Evolutionary conservation across 768 basidiomycete species (phyloP), one percentile per base, ranked within the genome.

Genomic region (Kondoa subrosea): DNA sequence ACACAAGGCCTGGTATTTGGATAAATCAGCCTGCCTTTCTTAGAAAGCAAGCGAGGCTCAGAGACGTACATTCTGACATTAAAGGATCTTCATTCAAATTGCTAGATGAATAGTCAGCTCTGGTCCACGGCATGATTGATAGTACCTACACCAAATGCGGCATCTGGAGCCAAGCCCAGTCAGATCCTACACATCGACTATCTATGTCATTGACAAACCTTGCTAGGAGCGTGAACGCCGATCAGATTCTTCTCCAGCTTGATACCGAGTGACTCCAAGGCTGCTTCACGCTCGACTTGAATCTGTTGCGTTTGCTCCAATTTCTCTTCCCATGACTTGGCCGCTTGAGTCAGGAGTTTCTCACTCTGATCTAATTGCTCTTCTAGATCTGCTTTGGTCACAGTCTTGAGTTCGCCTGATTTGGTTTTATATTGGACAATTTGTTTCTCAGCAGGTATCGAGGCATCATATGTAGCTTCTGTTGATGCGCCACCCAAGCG

Each of bases 151-250:
- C 89, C 71, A 95, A 80, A 80, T 92, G 90, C 2, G 91, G 89
- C 85, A 88, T 91, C 88, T n/a, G n/a, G n/a, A n/a, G n/a, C n/a
- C n/a, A n/a, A n/a, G n/a, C n/a, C n/a, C n/a, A n/a, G n/a, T n/a
- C n/a, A n/a, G n/a, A n/a, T n/a, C n/a, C n/a, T n/a, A n/a, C n/a
- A n/a, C n/a, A n/a, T n/a, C n/a, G n/a, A n/a, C n/a, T n/a, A n/a
- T n/a, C n/a, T n/a, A n/a, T n/a, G n/a, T n/a, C n/a, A n/a, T n/a
- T n/a, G n/a, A n/a, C n/a, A n/a, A n/a, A n/a, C n/a, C n/a, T 86
- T 90, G 82, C 96, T 97, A 32, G 95, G 95, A 26, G 95, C 91
- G 80, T 95, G 91, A 67, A 99, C 95, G 64, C 95, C 93, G 67
- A 97, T 88, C 67, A 89, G 79, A 76, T 91, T 88, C 82, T 91